Evolutionary conservation across 768 basidiomycete species (phyloP).

Genomic region (Brasilioporus rufonigricans): DNA sequence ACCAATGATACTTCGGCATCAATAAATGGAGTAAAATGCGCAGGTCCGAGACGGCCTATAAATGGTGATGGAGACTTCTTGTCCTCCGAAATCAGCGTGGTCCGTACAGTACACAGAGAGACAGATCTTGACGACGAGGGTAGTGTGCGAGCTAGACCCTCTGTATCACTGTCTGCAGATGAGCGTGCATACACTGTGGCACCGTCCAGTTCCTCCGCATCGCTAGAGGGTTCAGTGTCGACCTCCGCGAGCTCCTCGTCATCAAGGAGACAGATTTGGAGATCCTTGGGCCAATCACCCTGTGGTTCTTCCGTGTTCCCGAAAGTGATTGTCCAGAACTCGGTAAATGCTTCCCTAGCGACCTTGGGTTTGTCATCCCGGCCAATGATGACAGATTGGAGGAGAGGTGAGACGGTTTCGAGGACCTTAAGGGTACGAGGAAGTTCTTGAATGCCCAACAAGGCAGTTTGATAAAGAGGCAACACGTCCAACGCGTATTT

Average conservation of each 20-base stretch:
- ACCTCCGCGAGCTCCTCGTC: neutral
- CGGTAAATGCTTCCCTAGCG: slow-evolving; percentile 51
- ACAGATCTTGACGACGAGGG: slow-evolving; percentile 7
- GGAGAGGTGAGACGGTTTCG: slow-evolving; percentile 44
- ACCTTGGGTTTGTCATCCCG: slow-evolving; percentile 44
- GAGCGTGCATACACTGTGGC: slow-evolving; percentile 2
- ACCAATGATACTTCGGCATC: slow-evolving; percentile 2
- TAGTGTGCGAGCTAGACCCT: slow-evolving; percentile 9
- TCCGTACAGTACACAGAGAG: slow-evolving; percentile 5
- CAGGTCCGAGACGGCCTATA: slow-evolving; percentile 29
- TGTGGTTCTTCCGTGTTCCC: slow-evolving; percentile 39
- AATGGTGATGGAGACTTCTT: slow-evolving; percentile 19
- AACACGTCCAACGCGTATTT: slow-evolving; percentile 62
- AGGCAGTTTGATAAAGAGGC: slow-evolving; percentile 58
- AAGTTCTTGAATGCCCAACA: slow-evolving; percentile 51
- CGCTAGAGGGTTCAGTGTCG: slow-evolving; percentile 25
- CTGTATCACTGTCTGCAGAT: neutral
- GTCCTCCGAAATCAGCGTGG: neutral
- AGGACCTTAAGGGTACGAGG: slow-evolving; percentile 41
- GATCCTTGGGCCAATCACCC: slow-evolving; percentile 53
- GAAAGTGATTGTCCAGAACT: slow-evolving; percentile 60
- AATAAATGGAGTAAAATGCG: slow-evolving; percentile 19
- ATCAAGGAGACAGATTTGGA: slow-evolving; percentile 35
- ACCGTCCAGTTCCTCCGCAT: slow-evolving; percentile 24
- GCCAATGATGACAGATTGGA: slow-evolving; percentile 59